phyloP scores from a whole-genome alignment of 2,329 filamentous ascomycete genomes.

The Simplicillium sp. region DNA sequence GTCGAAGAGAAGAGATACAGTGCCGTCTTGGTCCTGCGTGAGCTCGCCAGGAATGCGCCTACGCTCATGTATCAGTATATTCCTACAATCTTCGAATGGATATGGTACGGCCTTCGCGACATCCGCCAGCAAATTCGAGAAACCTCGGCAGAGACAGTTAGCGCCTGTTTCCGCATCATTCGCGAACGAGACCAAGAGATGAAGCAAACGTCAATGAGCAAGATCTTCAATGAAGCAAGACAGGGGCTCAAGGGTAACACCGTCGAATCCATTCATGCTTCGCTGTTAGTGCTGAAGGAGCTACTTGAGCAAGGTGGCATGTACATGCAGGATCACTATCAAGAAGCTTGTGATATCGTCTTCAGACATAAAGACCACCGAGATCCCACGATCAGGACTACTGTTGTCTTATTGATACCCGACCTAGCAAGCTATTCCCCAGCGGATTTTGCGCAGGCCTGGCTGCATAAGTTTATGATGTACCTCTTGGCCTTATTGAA shows the following conservation, averaged over 20 bases:
- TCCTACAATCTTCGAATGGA: constrained; percentile 87
- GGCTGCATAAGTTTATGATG: constrained; percentile 94
- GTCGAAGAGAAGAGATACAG: constrained; percentile 91
- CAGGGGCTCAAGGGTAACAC: constrained; percentile 71
- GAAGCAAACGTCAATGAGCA: constrained; percentile 78
- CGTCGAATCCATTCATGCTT: constrained; percentile 87
- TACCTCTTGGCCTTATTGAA: constrained; percentile 91
- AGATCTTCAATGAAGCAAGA: constrained; percentile 81
- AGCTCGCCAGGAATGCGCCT: constrained; percentile 84
- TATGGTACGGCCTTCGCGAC: constrained; percentile 91
- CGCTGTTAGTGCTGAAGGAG: constrained; percentile 84
- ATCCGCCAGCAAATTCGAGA: constrained; percentile 84
- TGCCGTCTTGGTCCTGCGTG: constrained; percentile 81
- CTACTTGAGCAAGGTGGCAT: constrained; percentile 90
- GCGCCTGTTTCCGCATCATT: constrained; percentile 92
- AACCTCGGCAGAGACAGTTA: constrained; percentile 86
- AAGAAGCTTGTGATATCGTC: constrained; percentile 86
- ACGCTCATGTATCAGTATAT: constrained; percentile 95
- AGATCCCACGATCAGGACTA: constrained; percentile 77
- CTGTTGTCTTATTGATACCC: constrained; percentile 84
- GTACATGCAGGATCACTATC: constrained; percentile 97
- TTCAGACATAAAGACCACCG: constrained; percentile 88
- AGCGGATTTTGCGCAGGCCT: constrained; percentile 75
- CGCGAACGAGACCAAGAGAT: constrained; percentile 83
- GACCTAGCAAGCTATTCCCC: constrained; percentile 90